phyloP scores from a whole-genome alignment of 805 yeast genomes.

The Suhomyces emberorum region DNA sequence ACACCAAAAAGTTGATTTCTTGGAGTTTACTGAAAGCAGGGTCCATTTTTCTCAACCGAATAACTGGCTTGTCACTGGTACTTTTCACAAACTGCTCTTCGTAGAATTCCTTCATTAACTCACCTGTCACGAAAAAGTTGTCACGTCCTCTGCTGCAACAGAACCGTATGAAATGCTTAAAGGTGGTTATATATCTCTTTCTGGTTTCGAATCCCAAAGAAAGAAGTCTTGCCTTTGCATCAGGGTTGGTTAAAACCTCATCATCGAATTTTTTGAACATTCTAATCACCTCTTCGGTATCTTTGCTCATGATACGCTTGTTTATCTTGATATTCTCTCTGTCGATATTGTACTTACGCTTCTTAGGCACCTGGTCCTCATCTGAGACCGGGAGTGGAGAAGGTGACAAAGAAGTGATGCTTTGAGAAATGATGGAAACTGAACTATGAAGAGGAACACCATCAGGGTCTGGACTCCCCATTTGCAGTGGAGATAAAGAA shows the following conservation, averaged over 20 bases:
- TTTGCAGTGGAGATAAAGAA: not conserved
- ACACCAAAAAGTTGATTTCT: slow-evolving; percentile 14
- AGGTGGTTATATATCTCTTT: slow-evolving; percentile 15
- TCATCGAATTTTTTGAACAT: slow-evolving; percentile 15
- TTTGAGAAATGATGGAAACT: slow-evolving; percentile 6
- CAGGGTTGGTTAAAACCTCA: slow-evolving; percentile 13
- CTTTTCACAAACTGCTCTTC: slow-evolving; percentile 12
- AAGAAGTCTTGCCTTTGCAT: slow-evolving; percentile 13
- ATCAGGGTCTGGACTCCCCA: not conserved
- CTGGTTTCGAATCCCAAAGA: slow-evolving; percentile 14
- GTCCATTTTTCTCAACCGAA: slow-evolving; percentile 14
- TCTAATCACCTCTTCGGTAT: slow-evolving; percentile 13
- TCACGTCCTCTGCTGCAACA: slow-evolving; percentile 12
- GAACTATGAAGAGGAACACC: not conserved
- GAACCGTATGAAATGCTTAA: slow-evolving; percentile 14
- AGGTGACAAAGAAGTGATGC: slow-evolving; percentile 2
- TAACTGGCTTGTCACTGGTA: slow-evolving; percentile 13
- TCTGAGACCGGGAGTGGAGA: slow-evolving; percentile 1
- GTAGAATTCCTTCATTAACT: slow-evolving; percentile 14
- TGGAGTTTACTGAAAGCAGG: slow-evolving; percentile 15
- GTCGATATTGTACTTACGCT: slow-evolving; percentile 10
- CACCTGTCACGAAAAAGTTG: slow-evolving; percentile 13
- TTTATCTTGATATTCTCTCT: slow-evolving; percentile 14
- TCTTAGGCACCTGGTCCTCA: slow-evolving; percentile 4
- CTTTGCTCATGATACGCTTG: slow-evolving; percentile 14